Conservation (phyloP, 257 asterid genomes). For the Gentiana macrophylla region DNA sequence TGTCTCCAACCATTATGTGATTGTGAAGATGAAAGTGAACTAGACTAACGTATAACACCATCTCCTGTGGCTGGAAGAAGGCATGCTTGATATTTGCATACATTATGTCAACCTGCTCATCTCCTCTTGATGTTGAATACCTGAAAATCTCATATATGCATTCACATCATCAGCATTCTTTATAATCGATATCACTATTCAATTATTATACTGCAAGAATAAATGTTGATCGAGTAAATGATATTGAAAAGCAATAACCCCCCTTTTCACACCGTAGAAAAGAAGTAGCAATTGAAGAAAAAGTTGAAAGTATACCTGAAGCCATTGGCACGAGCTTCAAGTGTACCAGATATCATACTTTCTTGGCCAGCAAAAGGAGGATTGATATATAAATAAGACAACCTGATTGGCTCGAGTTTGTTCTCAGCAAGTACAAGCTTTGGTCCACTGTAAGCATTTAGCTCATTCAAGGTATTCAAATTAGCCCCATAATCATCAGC, state of each 20-base stretch:
- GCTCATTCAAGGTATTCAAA: conserved; percentile 31
- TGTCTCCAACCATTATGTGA: conserved; percentile 73
- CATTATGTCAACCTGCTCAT: conserved; percentile 57
- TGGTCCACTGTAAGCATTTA: conserved; percentile 52
- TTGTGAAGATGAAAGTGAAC: conserved; percentile 67
- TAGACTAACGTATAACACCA: conserved; percentile 56
- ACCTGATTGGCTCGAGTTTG: conserved; percentile 52
- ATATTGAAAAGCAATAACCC: no score
- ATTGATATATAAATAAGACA: conserved; percentile 59
- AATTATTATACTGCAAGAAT: no score
- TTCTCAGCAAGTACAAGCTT: conserved; percentile 49
- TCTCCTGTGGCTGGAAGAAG: conserved; percentile 77
- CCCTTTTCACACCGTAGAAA: background rate
- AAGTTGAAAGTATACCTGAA: conserved; percentile 21
- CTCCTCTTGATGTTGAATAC: conserved; percentile 50
- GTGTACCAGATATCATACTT: conserved; percentile 44
- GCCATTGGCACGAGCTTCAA: conserved; percentile 68
- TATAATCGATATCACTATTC: no score
- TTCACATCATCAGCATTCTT: background rate
- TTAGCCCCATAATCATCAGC: conserved; percentile 26
- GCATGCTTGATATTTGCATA: conserved; percentile 57
- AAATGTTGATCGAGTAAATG: no score
- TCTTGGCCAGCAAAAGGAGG: conserved; percentile 66
- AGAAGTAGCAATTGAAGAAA: conserved; percentile 1
- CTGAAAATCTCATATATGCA: conserved; percentile 27